A percentile compares a stretch with the other conserved stretches of the same genome.
Conservation (phyloP, 2,329 filamentous ascomycete species). For the Pseudogymnoascus sp. region DNA sequence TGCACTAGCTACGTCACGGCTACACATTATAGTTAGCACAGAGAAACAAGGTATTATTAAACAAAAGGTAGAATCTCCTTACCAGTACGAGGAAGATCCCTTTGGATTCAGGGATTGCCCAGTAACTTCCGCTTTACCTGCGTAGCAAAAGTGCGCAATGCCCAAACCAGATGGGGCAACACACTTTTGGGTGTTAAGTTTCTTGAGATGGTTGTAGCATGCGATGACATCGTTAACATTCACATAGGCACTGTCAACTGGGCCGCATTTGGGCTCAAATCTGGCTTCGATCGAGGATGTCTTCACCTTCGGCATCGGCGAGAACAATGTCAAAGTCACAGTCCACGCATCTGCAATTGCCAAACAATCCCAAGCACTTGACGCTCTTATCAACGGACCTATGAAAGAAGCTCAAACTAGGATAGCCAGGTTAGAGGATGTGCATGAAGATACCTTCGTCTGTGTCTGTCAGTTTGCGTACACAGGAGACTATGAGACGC, state of each 20-base stretch:
- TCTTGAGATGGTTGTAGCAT: not conserved
- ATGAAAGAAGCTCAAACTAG: slow-evolving; percentile 10
- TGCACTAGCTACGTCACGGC: not conserved
- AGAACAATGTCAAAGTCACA: slow-evolving; percentile 12
- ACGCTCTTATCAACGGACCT: slow-evolving; percentile 15
- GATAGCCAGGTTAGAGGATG: slow-evolving; percentile 16
- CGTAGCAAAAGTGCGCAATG: not conserved
- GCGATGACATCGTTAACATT: not conserved
- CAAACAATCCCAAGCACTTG: slow-evolving; percentile 17
- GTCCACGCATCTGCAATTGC: slow-evolving; percentile 17
- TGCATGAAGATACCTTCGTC: slow-evolving; percentile 18
- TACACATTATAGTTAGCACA: not conserved
- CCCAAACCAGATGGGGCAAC: not conserved
- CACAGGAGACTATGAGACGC: slow-evolving; percentile 18
- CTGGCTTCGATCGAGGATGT: not conserved
- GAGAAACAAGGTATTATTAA: not conserved
- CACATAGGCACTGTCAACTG: not conserved
- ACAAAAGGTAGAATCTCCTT: not conserved
- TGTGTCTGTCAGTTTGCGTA: slow-evolving; percentile 17
- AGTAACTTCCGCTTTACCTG: not conserved
- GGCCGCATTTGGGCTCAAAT: not conserved
- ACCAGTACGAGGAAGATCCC: not conserved
- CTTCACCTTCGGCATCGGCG: slow-evolving; percentile 16
- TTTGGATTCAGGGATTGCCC: not conserved
- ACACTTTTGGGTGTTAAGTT: not conserved